Percentiles rank a stretch among this genome's conserved stretches.
These are phyloP conservation scores for Stagonosporopsis cucurbitacearum DNA, from an alignment of 2,329 filamentous ascomycete genomes.

Conservation along the genomic window DNA sequence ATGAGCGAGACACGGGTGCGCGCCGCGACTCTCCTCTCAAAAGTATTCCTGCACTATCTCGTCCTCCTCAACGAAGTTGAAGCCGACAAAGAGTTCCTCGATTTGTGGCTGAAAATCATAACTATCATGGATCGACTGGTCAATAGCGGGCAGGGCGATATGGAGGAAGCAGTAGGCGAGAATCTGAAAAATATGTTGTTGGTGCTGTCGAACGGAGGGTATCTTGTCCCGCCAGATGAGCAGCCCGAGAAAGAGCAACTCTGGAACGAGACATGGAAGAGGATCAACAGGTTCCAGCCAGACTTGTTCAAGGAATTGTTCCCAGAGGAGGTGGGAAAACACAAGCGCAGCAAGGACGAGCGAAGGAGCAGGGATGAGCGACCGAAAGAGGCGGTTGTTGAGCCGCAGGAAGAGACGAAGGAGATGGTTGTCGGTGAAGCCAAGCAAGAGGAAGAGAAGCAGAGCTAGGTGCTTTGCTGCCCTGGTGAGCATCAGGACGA, in stretches of 20 bases:
- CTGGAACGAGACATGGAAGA: conserved; percentile 67
- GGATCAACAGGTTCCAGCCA: conserved; percentile 66
- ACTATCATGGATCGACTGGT: conserved; percentile 95
- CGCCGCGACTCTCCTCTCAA: conserved; percentile 87
- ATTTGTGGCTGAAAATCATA: conserved; percentile 90
- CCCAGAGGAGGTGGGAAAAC: conserved; percentile 53
- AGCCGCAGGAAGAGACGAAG: conserved; percentile 5
- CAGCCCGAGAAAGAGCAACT: conserved; percentile 58
- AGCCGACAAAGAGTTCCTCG: conserved; percentile 86
- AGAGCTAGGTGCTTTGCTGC: conserved; percentile 14
- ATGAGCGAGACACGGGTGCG: conserved; percentile 97
- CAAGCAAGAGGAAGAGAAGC: conserved; percentile 16
- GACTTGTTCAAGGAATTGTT: conserved; percentile 66
- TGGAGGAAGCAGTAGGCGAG: conserved; percentile 94
- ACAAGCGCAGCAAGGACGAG: conserved; percentile 30
- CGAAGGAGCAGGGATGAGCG: conserved; percentile 22
- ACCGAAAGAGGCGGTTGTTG: conserved; percentile 15
- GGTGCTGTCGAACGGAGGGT: conserved; percentile 91
- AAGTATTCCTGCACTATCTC: conserved; percentile 93
- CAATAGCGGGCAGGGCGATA: conserved; percentile 93
- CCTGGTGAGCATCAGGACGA: background rate
- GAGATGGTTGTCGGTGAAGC: conserved; percentile 4
- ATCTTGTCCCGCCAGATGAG: conserved; percentile 73
- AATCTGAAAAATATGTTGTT: conserved; percentile 95
- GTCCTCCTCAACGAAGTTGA: conserved; percentile 84